Evolutionary conservation across 768 basidiomycete species (phyloP).

Genomic region (Hysterangium stoloniferum): DNA sequence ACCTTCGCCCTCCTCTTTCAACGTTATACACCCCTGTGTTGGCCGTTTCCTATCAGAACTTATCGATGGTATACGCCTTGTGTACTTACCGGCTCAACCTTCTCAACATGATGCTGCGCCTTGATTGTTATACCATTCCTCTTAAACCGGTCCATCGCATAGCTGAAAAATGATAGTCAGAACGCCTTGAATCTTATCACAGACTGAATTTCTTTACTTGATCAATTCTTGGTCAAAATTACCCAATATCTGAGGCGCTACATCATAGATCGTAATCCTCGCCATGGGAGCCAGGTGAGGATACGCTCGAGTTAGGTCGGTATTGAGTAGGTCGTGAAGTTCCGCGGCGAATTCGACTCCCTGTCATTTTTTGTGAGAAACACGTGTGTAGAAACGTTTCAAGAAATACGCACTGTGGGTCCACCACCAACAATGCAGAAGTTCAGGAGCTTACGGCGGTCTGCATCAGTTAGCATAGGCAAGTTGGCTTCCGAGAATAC

Average conservation of each 20-base stretch:
- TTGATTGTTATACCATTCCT: slow-evolving; percentile 69
- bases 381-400: slow-evolving; percentile 7
- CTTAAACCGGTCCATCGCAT: slow-evolving; percentile 61
- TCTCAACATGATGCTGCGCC: slow-evolving; percentile 66
- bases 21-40: slow-evolving; percentile 54
- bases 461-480: slow-evolving; percentile 64
- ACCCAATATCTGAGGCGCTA: slow-evolving; percentile 68
- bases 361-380: slow-evolving; percentile 23
- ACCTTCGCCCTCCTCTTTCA: slow-evolving; percentile 71
- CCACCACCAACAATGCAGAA: slow-evolving; percentile 79
- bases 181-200: neutral
- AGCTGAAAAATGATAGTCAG: slow-evolving; percentile 31
- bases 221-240: slow-evolving; percentile 63
- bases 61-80: neutral
- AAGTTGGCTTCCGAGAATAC: slow-evolving; percentile 85
- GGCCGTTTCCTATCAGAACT: neutral
- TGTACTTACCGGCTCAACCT: slow-evolving; percentile 46
- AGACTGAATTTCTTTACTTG: slow-evolving; percentile 32
- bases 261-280: slow-evolving; percentile 75
- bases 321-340: slow-evolving; percentile 65
- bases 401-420: slow-evolving; percentile 28
- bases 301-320: slow-evolving; percentile 55
- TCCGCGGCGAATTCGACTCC: slow-evolving; percentile 85
- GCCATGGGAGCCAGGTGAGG: slow-evolving; percentile 55
- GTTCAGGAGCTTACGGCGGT: slow-evolving; percentile 68